phyloP scores from a whole-genome alignment of 345 rosid species.

The Populus ilicifolia region DNA sequence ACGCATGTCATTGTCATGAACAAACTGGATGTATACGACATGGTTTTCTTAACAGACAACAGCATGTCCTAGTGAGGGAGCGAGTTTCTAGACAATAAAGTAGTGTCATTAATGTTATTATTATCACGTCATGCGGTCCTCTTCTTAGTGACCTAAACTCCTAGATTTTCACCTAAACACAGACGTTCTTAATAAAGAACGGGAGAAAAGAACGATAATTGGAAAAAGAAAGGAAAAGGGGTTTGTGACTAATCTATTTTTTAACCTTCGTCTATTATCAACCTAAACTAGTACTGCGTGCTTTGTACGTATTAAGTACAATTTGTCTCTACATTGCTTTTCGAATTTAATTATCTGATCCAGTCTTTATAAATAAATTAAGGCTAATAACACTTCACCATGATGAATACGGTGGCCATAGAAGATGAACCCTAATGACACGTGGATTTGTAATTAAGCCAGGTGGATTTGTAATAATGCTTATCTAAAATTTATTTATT shows the following conservation, averaged over 20 bases:
- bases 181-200: background rate
- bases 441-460: constrained; percentile 1
- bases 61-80: background rate
- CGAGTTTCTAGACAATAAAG: background rate
- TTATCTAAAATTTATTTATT: too few species aligned
- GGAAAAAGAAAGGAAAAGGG: too few species aligned
- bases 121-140: background rate
- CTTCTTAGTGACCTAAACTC: background rate
- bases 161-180: background rate
- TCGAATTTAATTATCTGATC: constrained; percentile 1
- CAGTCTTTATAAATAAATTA: background rate
- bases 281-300: constrained; percentile 8
- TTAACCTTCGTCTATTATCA: background rate
- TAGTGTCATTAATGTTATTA: background rate
- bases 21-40: background rate
- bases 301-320: constrained; percentile 23
- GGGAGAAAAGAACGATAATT: background rate
- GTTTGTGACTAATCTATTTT: background rate
- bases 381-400: constrained; percentile 1
- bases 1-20: too few species aligned
- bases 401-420: constrained; percentile 1
- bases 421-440: background rate
- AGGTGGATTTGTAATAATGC: background rate
- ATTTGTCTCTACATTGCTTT: constrained; percentile 1
- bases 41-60: background rate